Base-by-base conservation (phyloP, 805 yeast genomes). In the Nakazawaea wickerhamii region DNA sequence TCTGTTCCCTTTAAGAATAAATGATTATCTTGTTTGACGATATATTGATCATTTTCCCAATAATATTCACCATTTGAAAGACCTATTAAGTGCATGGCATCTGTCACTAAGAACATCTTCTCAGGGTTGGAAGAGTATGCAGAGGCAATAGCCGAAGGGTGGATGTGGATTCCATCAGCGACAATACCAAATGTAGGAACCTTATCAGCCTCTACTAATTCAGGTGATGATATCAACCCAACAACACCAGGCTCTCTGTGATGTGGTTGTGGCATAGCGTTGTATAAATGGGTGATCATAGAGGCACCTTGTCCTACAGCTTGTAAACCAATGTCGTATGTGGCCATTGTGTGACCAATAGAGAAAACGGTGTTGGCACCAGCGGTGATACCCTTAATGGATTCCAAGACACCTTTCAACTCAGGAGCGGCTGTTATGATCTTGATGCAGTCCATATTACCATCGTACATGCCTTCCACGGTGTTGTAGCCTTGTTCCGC, bases 211-310 rank as follows among this genome's bases (percentile, higher is more conserved):
- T 34, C 33, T 3, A 10, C 20, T 25, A 43, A 22, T 28, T 50
- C 46, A 4, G 68, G 59, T 11, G 59, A 60, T 10, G 65, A 62
- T 7, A 69, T 57, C 26, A 76, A 60, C 2, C 82, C 83, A 27
- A 75, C 67, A 17, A 75, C 70, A 11, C 82, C 81, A 9, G 73
- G 75, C 40, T 75, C 74, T 50, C 83, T 61, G 52, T 76, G 81
- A 51, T 75, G 81, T 6, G 77, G 78, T 37, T 54, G 63, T 3
- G 79, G 78, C 83, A 77, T 77, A 49, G 83, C 83, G 50, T 77
- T 77, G 58, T 72, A 77, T 40, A 77, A 63, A 52, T 77, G 83
- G 3, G 83, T 77, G 43, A 77, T 63, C 81, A 77, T 75, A n/a
- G 70, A 52, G 13, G 79, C 78, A 19, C 82, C 82, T n/a, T 61